Base-by-base conservation (phyloP, 139 green algal genomes). In the Astrephomene gubernaculifera region DNA sequence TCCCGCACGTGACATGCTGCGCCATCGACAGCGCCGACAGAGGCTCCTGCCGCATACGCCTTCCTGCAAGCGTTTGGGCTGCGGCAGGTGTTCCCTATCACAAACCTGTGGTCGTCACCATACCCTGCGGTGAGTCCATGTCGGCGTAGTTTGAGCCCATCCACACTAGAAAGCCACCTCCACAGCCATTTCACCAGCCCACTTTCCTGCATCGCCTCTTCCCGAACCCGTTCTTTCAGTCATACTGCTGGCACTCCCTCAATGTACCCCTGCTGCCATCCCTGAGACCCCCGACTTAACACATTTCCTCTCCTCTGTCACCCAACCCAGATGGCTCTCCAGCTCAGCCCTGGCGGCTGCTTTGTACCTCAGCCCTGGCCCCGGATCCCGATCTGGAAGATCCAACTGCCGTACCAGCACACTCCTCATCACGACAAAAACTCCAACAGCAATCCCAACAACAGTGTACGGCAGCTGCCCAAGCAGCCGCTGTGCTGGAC, bases 1-100 rank as follows among this genome's bases (percentile, higher is more conserved):
- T 83, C 24, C 17, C 29, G n/a, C 61, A 41, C 21, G 2, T 83
- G 1, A 54, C 29, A 39, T 39, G 53, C 69, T 78, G 52, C 39
- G 35, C 43, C 38, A 25, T 43, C 36, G 75, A 86, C 38, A 72
- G 60, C 61, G 7, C n/a, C n/a, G 86, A 89, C 70, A 54, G 35
- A 22, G 71, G 79, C 61, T 86, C 79, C 1, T 69, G 69, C 49
- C 70, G 86, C 9, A 71, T 89, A 0, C 86, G 86, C 25, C 70
- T 89, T 2, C 86, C 86, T 2, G 31, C 68, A 6, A 36, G 49
- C 25, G 31, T 21, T 8, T 89, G 85, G 71, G 22, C 69, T 14
- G 57, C 54, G 36, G 60, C 69, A 10, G 71, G 49, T 1, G 68
- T 86, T n/a, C 19, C 70, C 19, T 89, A 86, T 60, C 86, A 86